These are phyloP conservation scores for Skeletonema costatum DNA, from an alignment of 108 stramenopile species.

Conservation along the genomic window DNA sequence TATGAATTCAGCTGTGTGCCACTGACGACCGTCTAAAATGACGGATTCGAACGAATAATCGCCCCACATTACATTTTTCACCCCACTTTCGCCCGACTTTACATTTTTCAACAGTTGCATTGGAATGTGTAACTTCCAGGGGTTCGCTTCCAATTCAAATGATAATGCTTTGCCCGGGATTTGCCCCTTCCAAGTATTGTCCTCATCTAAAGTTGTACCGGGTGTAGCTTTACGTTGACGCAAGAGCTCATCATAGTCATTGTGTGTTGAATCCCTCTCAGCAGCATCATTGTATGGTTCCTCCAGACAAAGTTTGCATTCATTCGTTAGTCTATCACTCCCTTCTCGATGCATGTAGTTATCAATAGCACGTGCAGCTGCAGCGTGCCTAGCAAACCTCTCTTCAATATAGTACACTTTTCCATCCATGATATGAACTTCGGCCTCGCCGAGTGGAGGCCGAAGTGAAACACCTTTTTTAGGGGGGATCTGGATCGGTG, in stretches of 20 bases:
- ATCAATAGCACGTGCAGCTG: constrained; percentile 43
- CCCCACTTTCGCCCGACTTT: no score
- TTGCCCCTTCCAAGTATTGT: no score
- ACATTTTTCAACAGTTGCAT: neutral
- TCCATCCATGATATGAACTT: constrained; percentile 14
- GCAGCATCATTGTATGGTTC: constrained; percentile 3
- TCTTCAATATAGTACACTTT: constrained; percentile 24
- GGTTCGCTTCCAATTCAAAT: neutral
- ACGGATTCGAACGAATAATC: neutral
- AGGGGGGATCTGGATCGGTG: neutral
- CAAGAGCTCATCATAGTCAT: neutral
- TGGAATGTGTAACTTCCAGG: neutral
- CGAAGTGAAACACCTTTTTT: neutral
- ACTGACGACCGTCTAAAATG: neutral
- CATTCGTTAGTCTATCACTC: neutral
- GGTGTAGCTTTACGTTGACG: neutral
- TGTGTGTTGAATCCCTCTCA: neutral
- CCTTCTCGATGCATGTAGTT: constrained; percentile 25
- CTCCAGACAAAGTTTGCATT: constrained; percentile 29
- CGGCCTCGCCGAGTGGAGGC: constrained; percentile 6
- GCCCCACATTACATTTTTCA: no score
- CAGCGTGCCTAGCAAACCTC: constrained; percentile 25
- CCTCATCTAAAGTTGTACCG: neutral
- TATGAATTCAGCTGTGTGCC: constrained; percentile 29
- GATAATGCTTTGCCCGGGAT: neutral